phyloP scores from a whole-genome alignment of 495 filamentous ascomycete species.

The Melanomma pulvis-pyrius region DNA sequence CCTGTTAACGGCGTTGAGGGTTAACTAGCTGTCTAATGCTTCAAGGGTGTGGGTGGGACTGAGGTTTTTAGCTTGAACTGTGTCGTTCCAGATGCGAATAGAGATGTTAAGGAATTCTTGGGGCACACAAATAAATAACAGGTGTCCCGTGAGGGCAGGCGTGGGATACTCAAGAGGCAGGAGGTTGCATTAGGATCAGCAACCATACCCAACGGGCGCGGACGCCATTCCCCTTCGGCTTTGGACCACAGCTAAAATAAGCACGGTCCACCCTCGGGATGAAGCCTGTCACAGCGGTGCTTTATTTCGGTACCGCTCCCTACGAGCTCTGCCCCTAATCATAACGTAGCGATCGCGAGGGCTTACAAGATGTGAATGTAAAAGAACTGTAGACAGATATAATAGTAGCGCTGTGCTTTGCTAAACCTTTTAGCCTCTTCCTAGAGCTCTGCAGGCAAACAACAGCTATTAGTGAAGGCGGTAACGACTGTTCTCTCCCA shows the following conservation, averaged over 20 bases:
- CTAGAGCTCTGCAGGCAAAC: too few relatives aligned
- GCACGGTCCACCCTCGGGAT: not conserved
- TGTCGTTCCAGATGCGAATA: not conserved
- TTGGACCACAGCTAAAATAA: not conserved
- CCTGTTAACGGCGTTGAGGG: too few relatives aligned
- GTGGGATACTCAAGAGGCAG: not conserved
- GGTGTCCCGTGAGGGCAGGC: not conserved
- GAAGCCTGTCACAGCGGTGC: not conserved
- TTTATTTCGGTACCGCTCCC: not conserved
- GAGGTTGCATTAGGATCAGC: constrained; percentile 21
- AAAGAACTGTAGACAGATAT: too few relatives aligned
- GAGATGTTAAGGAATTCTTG: constrained; percentile 1
- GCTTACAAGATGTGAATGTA: too few relatives aligned
- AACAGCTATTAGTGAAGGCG: too few relatives aligned
- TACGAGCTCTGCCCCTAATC: too few relatives aligned
- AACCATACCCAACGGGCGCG: not conserved
- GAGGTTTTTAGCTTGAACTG: not conserved
- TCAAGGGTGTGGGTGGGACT: not conserved
- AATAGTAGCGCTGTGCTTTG: too few relatives aligned
- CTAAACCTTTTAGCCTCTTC: too few relatives aligned
- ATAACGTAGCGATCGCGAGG: too few relatives aligned
- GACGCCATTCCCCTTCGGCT: not conserved
- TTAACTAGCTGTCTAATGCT: not conserved
- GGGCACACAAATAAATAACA: not conserved
- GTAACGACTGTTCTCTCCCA: too few relatives aligned